phyloP scores from a whole-genome alignment of 176 grass and related monocot species.

The Saccharum spontaneum region DNA sequence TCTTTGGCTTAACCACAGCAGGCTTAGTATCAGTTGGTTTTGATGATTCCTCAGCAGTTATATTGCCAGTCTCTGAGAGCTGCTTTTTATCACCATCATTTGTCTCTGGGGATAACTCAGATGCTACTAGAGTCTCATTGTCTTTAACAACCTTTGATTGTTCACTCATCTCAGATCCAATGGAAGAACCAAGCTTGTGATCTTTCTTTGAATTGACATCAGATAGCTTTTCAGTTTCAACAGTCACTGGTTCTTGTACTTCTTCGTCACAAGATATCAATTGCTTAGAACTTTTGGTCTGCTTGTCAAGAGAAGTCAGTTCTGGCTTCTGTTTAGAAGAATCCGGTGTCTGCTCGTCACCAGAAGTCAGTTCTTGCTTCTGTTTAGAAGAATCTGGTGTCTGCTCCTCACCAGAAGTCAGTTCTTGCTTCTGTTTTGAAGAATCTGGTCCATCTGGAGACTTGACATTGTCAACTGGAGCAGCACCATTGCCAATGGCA shows the following conservation, averaged over 20 bases:
- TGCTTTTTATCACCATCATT: slow-evolving; percentile 36
- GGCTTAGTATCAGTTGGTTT: slow-evolving; percentile 28
- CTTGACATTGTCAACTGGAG: slow-evolving; percentile 38
- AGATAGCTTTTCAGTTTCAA: slow-evolving; percentile 33
- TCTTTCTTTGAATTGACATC: slow-evolving; percentile 40
- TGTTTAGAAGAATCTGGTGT: neutral
- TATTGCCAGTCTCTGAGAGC: slow-evolving; percentile 29
- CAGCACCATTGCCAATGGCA: slow-evolving; percentile 39
- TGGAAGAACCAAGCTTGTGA: slow-evolving; percentile 27
- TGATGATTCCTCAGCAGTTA: slow-evolving; percentile 27
- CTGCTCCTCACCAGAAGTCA: neutral
- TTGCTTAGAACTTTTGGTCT: slow-evolving; percentile 41
- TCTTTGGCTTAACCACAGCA: slow-evolving; percentile 42
- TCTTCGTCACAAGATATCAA: slow-evolving; percentile 40
- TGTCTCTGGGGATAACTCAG: slow-evolving; percentile 29
- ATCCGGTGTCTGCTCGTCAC: neutral
- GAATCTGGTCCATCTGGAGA: slow-evolving; percentile 41
- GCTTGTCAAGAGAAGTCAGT: slow-evolving; percentile 30
- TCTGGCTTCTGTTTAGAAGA: slow-evolving; percentile 68
- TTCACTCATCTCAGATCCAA: slow-evolving; percentile 19
- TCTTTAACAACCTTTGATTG: slow-evolving; percentile 35
- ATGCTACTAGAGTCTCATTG: slow-evolving; percentile 18
- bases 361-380: neutral
- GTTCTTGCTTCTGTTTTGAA: neutral
- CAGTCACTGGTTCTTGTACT: slow-evolving; percentile 17